Evolutionary conservation across 768 basidiomycete species (phyloP).

Genomic region (Russula brevipes): DNA sequence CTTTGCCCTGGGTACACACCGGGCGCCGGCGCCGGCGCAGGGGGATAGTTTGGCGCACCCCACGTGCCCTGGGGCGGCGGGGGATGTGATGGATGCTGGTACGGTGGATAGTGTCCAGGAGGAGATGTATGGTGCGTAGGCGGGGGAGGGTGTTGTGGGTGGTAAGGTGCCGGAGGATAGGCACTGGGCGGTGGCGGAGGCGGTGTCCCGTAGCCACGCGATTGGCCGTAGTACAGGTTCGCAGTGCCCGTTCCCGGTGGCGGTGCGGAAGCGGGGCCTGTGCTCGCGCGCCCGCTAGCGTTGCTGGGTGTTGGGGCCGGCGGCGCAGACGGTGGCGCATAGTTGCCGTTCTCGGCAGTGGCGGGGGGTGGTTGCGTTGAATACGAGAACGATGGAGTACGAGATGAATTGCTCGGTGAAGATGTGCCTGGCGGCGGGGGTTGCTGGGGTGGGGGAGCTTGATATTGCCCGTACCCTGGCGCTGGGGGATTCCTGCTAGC

Average conservation of each 20-base stretch:
- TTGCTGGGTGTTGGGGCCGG: constrained; percentile 4
- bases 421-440: constrained; percentile 18
- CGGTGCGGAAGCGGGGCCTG: constrained; percentile 13
- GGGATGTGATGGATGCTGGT: constrained; percentile 14
- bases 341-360: constrained; percentile 4
- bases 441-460: constrained; percentile 17
- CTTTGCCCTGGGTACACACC: constrained; percentile 11
- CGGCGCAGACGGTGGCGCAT: constrained; percentile 6
- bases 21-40: constrained; percentile 13
- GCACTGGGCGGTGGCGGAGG: constrained; percentile 15
- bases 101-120: constrained; percentile 15
- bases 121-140: constrained; percentile 16
- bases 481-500: constrained; percentile 11
- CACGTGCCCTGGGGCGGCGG: constrained; percentile 15
- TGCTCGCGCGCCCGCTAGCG: constrained; percentile 16
- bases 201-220: constrained; percentile 17
- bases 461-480: constrained; percentile 18
- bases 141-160: constrained; percentile 11
- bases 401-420: constrained; percentile 16
- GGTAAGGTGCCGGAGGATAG: constrained; percentile 12
- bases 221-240: constrained; percentile 14
- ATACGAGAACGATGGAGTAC: constrained; percentile 16
- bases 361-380: constrained; percentile 14
- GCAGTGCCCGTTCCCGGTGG: constrained; percentile 15
- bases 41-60: constrained; percentile 4